Evolutionary conservation across 495 filamentous ascomycete species (phyloP).

Genomic region (Acidiella bohemica): DNA sequence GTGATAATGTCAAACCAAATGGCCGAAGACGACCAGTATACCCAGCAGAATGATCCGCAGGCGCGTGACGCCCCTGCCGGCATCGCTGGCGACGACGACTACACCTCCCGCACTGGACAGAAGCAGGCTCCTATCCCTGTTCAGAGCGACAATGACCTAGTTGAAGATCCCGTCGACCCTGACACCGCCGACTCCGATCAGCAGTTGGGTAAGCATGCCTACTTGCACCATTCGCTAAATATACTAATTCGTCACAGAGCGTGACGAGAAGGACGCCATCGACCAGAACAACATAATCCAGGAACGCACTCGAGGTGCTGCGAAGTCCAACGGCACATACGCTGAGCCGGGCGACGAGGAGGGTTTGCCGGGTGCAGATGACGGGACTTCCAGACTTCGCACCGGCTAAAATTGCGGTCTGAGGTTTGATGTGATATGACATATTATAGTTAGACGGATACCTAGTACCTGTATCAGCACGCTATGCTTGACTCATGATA

Average conservation of each 20-base stretch:
- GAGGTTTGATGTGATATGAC: too few species aligned
- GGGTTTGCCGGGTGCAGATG: constrained; percentile 23
- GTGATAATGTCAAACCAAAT: not conserved
- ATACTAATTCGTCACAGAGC: constrained; percentile 24
- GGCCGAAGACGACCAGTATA: not conserved
- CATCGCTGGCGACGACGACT: constrained; percentile 28
- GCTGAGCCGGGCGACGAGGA: constrained; percentile 41
- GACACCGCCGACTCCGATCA: constrained; percentile 37
- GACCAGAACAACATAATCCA: constrained; percentile 39
- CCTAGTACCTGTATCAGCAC: too few species aligned
- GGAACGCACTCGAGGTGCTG: constrained; percentile 33
- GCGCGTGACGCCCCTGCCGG: constrained; percentile 10
- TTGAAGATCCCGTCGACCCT: constrained; percentile 37
- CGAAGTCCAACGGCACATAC: constrained; percentile 35
- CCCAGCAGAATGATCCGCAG: not conserved
- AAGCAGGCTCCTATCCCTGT: constrained; percentile 37
- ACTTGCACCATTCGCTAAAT: constrained; percentile 10
- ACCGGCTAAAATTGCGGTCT: too few species aligned
- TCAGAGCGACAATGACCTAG: constrained; percentile 35
- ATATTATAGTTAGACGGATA: too few species aligned
- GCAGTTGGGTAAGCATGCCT: constrained; percentile 33
- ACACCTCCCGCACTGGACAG: constrained; percentile 31
- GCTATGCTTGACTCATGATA: too few species aligned
- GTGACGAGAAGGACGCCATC: constrained; percentile 42
- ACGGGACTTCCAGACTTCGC: constrained; percentile 18